Conservation (phyloP, 2,329 filamentous ascomycete species). For the Aspergillus ochraceus region DNA sequence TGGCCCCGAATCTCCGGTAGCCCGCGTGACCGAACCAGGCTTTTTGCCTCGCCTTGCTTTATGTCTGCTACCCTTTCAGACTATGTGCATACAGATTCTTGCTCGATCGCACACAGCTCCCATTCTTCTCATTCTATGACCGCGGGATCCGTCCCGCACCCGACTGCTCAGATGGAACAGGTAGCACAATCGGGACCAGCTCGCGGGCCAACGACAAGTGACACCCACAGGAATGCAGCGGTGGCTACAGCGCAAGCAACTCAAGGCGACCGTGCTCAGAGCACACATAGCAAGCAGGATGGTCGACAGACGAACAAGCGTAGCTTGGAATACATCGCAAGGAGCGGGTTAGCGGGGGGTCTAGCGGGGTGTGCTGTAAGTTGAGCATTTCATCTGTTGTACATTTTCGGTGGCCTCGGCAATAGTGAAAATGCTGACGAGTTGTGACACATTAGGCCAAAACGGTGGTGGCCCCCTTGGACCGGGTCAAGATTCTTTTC, state of each 20-base stretch:
- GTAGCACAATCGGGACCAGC: slow-evolving; percentile 25
- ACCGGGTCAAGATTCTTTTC: slow-evolving; percentile 98
- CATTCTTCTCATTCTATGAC: slow-evolving; percentile 12
- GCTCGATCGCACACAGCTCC: slow-evolving; percentile 10
- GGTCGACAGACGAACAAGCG: slow-evolving; percentile 57
- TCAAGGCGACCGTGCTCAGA: slow-evolving; percentile 15
- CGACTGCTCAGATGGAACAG: slow-evolving; percentile 32
- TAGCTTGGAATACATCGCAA: slow-evolving; percentile 79
- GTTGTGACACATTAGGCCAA: slow-evolving; percentile 65
- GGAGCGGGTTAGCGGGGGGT: slow-evolving; percentile 83
- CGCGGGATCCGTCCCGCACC: slow-evolving; percentile 17
- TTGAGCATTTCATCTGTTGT: slow-evolving; percentile 17
- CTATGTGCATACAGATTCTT: slow-evolving; percentile 28
- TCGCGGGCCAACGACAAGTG: slow-evolving; percentile 20
- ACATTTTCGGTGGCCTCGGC: not conserved
- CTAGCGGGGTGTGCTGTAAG: slow-evolving; percentile 87
- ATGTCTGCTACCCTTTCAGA: slow-evolving; percentile 30
- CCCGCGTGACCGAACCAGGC: slow-evolving; percentile 23
- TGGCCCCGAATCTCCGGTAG: slow-evolving; percentile 30
- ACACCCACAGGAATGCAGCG: slow-evolving; percentile 15
- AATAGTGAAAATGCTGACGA: not conserved
- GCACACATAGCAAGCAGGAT: slow-evolving; percentile 14
- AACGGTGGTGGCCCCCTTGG: slow-evolving; percentile 90
- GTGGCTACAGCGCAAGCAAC: slow-evolving; percentile 17
- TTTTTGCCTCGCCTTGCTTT: slow-evolving; percentile 8